Percentiles rank a stretch among this genome's conserved stretches.
Evolutionary conservation across 2,329 filamentous ascomycete species (phyloP).

Genomic region (Ascocoryne sarcoides): DNA sequence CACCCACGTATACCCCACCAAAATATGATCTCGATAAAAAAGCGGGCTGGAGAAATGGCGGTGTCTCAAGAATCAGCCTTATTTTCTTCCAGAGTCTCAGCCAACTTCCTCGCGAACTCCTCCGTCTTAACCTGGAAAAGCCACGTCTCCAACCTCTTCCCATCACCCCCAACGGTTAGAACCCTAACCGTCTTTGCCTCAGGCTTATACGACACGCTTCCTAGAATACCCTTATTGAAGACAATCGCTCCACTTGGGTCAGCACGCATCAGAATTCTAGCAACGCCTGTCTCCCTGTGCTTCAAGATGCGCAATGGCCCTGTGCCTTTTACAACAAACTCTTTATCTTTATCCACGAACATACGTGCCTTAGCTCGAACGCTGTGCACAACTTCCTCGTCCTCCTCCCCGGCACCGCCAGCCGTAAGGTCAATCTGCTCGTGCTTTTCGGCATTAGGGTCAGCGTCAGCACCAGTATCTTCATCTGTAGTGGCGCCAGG

Average conservation of each 20-base stretch:
- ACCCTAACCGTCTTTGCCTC: slow-evolving; percentile 53
- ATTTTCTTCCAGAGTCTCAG: slow-evolving; percentile 36
- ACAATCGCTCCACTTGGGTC: slow-evolving; percentile 67
- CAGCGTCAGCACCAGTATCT: slow-evolving; percentile 21
- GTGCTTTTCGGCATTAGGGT: slow-evolving; percentile 48
- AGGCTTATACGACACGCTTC: slow-evolving; percentile 52
- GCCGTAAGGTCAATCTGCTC: slow-evolving; percentile 63
- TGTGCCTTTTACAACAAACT: slow-evolving; percentile 64
- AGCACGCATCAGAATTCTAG: slow-evolving; percentile 63
- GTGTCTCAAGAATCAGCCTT: slow-evolving; percentile 32
- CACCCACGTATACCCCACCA: too few relatives aligned
- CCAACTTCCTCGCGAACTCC: slow-evolving; percentile 41
- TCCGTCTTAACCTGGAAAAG: slow-evolving; percentile 59
- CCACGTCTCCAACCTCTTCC: slow-evolving; percentile 58
- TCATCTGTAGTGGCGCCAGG: slow-evolving; percentile 26
- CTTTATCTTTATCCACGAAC: slow-evolving; percentile 41
- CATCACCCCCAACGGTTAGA: slow-evolving; percentile 47
- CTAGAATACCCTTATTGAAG: slow-evolving; percentile 59
- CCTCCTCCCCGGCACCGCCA: slow-evolving; percentile 59
- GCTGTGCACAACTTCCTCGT: slow-evolving; percentile 63
- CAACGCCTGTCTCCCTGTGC: slow-evolving; percentile 58
- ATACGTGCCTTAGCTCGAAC: slow-evolving; percentile 62
- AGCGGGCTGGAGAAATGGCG: too few relatives aligned
- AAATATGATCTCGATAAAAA: too few relatives aligned
- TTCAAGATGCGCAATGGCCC: slow-evolving; percentile 66